phyloP scores from a whole-genome alignment of 495 filamentous ascomycete genomes.

The Durotheca rogersii region DNA sequence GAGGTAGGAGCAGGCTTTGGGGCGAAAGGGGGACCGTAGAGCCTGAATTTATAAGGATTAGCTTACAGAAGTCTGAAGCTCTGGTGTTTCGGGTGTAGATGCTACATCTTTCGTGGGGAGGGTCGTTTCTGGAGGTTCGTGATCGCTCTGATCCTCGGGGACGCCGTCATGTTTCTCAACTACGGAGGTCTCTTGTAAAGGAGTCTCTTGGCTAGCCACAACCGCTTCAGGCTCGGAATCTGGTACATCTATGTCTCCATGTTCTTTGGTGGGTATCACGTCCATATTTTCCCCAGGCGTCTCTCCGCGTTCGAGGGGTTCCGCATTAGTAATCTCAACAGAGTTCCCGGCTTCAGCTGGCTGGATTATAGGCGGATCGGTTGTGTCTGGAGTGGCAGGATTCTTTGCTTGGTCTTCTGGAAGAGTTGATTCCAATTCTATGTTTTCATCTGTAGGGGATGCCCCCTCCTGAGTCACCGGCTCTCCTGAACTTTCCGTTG shows the following conservation, averaged over 20 bases:
- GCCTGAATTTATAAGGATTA: not conserved
- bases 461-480: not conserved
- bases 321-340: not conserved
- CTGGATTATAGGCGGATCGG: not conserved
- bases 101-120: not conserved
- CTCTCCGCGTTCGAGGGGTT: not conserved
- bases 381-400: not conserved
- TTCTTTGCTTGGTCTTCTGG: not conserved
- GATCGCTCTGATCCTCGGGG: not conserved
- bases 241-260: not conserved
- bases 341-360: not conserved
- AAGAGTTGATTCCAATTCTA: not conserved
- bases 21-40: not conserved
- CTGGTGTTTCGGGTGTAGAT: not conserved
- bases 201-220: not conserved
- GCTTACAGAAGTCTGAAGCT: not conserved
- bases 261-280: not conserved
- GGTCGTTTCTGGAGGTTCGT: slow-evolving; percentile 1
- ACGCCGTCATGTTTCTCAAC: slow-evolving; percentile 1
- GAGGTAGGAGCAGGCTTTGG: not conserved
- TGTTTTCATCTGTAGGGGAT: not conserved
- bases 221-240: not conserved
- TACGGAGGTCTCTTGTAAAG: not conserved
- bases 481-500: not conserved
- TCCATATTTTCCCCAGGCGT: not conserved